These are phyloP conservation scores for Claviceps cyperi DNA, from an alignment of 2,329 filamentous ascomycete species.

Conservation along the genomic window DNA sequence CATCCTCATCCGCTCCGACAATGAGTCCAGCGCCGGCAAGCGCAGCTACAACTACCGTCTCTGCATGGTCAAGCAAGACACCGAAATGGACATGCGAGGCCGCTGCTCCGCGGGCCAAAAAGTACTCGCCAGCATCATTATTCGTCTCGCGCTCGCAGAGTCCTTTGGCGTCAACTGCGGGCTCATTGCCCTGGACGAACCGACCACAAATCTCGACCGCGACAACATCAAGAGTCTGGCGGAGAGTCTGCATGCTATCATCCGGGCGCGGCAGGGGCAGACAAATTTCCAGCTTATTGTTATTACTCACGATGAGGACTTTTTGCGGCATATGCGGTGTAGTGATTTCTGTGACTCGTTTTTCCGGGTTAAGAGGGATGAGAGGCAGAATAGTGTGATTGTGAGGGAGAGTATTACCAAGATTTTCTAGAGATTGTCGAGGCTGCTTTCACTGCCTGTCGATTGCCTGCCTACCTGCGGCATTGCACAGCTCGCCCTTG, in stretches of 20 bases:
- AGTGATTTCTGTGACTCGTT: constrained; percentile 88
- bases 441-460: no score
- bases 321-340: constrained; percentile 83
- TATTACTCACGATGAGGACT: constrained; percentile 97
- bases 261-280: constrained; percentile 68
- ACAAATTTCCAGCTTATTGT: constrained; percentile 96
- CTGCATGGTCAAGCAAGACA: constrained; percentile 93
- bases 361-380: constrained; percentile 71
- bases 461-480: no score
- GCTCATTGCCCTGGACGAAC: constrained; percentile 90
- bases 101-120: constrained; percentile 95
- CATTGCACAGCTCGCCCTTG: no score
- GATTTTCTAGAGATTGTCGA: constrained; percentile 17
- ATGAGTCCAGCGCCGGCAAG: constrained; percentile 57
- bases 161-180: constrained; percentile 95
- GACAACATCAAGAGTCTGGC: constrained; percentile 91
- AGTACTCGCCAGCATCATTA: constrained; percentile 92
- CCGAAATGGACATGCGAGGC: constrained; percentile 98
- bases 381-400: constrained; percentile 78
- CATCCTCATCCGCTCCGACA: constrained; percentile 86
- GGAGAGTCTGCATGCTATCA: constrained; percentile 72
- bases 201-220: constrained; percentile 88
- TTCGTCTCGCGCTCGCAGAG: constrained; percentile 87
- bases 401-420: constrained; percentile 49
- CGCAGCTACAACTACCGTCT: constrained; percentile 94